Conservation (phyloP, 2,329 filamentous ascomycete genomes). For the Calonectria multiphialidica region DNA sequence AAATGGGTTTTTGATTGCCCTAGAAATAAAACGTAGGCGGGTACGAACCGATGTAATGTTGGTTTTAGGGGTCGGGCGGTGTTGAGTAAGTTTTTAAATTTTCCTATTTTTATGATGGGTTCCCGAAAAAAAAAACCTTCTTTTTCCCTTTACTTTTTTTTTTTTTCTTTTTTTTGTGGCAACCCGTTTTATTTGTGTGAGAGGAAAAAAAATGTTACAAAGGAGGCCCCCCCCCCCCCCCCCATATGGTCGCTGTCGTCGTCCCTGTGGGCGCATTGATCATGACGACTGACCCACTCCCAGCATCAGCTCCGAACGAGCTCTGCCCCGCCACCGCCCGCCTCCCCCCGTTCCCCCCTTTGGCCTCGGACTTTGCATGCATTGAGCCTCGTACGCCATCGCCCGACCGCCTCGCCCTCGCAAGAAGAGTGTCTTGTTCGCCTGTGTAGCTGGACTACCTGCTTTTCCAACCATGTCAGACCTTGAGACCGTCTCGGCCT, state of each 20-base stretch:
- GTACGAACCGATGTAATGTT: too few species aligned
- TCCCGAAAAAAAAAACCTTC: too few species aligned
- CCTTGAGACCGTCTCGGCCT: slow-evolving; percentile 74
- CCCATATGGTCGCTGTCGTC: not conserved
- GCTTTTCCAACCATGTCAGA: slow-evolving; percentile 49
- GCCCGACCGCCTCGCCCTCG: slow-evolving; percentile 13
- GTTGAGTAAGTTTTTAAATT: too few species aligned
- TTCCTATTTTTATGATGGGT: too few species aligned
- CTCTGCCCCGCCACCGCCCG: slow-evolving; percentile 14
- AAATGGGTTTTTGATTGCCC: too few species aligned
- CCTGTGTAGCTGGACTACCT: slow-evolving; percentile 22
- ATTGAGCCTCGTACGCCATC: slow-evolving; percentile 21
- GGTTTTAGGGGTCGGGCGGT: too few species aligned
- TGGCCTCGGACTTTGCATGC: slow-evolving; percentile 18
- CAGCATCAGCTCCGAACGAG: slow-evolving; percentile 8
- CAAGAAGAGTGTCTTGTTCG: slow-evolving; percentile 1
- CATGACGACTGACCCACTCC: slow-evolving; percentile 31
- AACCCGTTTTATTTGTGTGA: too few species aligned
- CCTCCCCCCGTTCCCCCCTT: slow-evolving; percentile 15
- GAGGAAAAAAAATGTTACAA: too few species aligned
- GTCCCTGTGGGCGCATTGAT: not conserved
- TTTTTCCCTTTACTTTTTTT: too few species aligned
- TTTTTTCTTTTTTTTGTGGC: too few species aligned
- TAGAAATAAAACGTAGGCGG: too few species aligned
- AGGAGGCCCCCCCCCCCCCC: too few species aligned